phyloP scores from a whole-genome alignment of 257 asterid genomes.

The Fraxinus anomala region DNA sequence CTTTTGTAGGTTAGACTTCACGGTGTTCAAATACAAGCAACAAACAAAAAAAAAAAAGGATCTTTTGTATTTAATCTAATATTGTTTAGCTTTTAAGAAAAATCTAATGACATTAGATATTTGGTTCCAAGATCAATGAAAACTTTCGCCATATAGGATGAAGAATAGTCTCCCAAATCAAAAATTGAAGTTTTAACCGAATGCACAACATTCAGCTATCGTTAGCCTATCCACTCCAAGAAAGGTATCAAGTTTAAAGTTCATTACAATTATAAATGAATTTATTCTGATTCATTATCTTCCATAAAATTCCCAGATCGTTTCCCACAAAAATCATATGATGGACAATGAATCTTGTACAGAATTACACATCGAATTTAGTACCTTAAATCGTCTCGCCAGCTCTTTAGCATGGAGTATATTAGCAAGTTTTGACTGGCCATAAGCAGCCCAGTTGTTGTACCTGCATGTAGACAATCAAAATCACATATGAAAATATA shows the following conservation, averaged over 20 bases:
- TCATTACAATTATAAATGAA: neutral
- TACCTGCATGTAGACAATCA: slow-evolving; percentile 50
- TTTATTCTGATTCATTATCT: too few species aligned
- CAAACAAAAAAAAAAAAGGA: too few species aligned
- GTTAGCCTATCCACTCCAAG: neutral
- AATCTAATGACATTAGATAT: neutral
- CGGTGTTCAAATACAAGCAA: too few species aligned
- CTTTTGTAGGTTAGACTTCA: too few species aligned
- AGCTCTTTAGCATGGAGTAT: slow-evolving; percentile 76
- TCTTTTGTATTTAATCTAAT: neutral
- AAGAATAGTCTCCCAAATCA: too few species aligned
- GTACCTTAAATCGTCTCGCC: slow-evolving; percentile 64
- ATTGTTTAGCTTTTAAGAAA: neutral
- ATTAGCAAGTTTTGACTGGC: slow-evolving; percentile 87
- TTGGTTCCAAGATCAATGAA: too few species aligned
- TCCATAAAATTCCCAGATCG: neutral
- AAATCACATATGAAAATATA: too few species aligned
- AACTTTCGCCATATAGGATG: too few species aligned
- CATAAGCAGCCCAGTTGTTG: slow-evolving; percentile 53
- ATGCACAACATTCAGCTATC: neutral
- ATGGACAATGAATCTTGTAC: neutral
- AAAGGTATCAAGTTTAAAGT: neutral
- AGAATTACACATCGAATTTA: neutral
- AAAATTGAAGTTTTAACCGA: too few species aligned
- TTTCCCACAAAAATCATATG: neutral